Evolutionary conservation across 768 basidiomycete genomes (phyloP), one percentile per base, ranked within the genome.

Genomic region (Tephrocybe sp.): DNA sequence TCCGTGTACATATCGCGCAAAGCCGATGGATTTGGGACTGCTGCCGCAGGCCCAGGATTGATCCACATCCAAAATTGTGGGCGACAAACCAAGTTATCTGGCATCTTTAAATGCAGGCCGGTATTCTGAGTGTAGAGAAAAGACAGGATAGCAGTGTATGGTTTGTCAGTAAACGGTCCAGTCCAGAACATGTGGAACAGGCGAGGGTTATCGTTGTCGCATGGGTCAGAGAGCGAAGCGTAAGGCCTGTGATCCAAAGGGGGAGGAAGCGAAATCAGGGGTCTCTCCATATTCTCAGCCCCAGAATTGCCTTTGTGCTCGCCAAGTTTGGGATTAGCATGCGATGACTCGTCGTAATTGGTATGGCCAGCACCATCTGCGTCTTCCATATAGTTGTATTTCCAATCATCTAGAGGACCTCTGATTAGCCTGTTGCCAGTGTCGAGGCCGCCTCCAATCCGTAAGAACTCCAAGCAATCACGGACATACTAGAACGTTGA

Each of bases 121-220:
- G 89, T 80, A 63, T 97, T 97, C 66, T 99, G 97, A 3, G 96
- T 97, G 72, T 85, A 98, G 32, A 98, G 79, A 77, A 93, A 99
- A 14, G 94, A 97, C 19, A 96, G 75, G 39, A 98, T 76, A 1
- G 96, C 93, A 52, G 93, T 82, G 75, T 99, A 98, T 2, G 97
- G 97, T 67, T 98, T 98, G 75, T 99, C 97, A 8, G 94, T 97
- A 74, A 99, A 98, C 1, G 92, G 87, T 0, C 97, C 96, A 1
- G 95, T 91, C 96, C 97, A 98, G 75, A 97, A 99, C 86, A 98
- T 97, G 69, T 99, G 97, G 76, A 96, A 98, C 30, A 98, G 70
- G 32, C 89, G 83, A 5, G 93, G 88, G 60, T 87, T 83, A 57
- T 91, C 86, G 0, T 85, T 78, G 62, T 97, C 92, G 68, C 97